Evolutionary conservation across 805 yeast genomes (phyloP), one percentile per base, ranked within the genome.

Genomic region (Teunomyces panamensis): DNA sequence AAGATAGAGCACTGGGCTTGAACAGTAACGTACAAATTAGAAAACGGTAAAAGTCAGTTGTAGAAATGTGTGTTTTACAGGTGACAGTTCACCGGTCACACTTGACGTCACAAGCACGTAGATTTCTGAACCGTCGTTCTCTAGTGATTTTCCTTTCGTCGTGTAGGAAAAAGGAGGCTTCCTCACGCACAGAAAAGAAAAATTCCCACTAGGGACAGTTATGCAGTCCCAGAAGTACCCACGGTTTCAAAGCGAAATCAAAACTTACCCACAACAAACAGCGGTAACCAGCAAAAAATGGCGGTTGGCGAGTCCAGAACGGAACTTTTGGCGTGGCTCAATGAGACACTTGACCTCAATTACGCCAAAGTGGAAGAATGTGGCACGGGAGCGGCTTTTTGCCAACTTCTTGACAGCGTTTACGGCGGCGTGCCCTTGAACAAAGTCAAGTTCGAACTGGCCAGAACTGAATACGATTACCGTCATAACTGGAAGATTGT

Each of bases 351-450:
- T 42, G 78, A 78, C 39, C 66, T 90, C 36, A 73, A 82, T 52
- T 80, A 87, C 57, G 74, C 81, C 32, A 89, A 87, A 62, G 85
- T 94, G 1, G 99, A 94, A 62, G 91, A 91, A 65, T 85, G 97
- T 62, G 99, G 99, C 13, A 81, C 87, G 2, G 99, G 99, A 2
- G 97, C 97, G 1, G 92, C 89, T 0, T 92, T 89, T 63, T 90
- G 97, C 65, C 97, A 91, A 69, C 78, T 94, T 34, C 75, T 92
- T 73, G 97, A 94, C 65, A 81, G 90, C 6, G 83, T 94, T 14
- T 87, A 75, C 57, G 83, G 85, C 8, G 96, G 89, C 56, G 77
- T 94, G 14, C 94, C 97, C 1, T 79, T 92, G 85, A 60, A 70
- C 43, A 81, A 84, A 56, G 95, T 92, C 46, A 84, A 81, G 57